These are phyloP conservation scores for Debaryomyces coudertii DNA, from an alignment of 1,139 yeast genomes.

Conservation along the genomic window DNA sequence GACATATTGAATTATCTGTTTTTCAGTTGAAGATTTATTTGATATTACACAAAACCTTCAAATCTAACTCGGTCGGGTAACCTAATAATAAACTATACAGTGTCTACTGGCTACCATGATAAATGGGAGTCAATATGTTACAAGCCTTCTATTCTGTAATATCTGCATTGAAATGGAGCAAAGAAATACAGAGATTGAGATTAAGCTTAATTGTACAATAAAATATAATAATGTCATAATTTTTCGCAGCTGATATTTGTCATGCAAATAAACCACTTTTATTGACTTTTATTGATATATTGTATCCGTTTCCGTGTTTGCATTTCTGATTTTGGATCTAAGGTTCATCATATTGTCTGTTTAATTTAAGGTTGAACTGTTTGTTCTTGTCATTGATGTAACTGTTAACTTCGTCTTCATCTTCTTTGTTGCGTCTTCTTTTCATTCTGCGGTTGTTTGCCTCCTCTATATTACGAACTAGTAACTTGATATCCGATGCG, in stretches of 20 bases:
- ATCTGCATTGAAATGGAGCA: neutral
- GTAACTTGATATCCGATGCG: constrained; percentile 21
- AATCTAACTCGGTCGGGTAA: neutral
- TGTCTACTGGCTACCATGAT: neutral
- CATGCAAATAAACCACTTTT: neutral
- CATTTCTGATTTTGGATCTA: neutral
- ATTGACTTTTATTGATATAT: neutral
- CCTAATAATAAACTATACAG: neutral
- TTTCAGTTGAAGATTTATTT: constrained; percentile 5
- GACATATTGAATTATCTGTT: constrained; percentile 2
- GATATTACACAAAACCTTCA: constrained; percentile 3
- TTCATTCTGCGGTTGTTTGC: constrained; percentile 35
- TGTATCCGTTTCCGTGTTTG: neutral
- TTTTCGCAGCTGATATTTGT: neutral
- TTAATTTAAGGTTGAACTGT: constrained; percentile 74
- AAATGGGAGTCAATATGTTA: too few species aligned
- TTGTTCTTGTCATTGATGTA: constrained; percentile 75
- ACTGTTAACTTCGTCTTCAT: constrained; percentile 38
- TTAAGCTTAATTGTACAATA: too few species aligned
- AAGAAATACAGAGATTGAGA: too few species aligned
- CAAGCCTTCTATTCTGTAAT: too few species aligned
- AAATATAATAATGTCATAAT: neutral
- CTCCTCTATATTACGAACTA: constrained; percentile 43
- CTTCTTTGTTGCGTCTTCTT: constrained; percentile 31
- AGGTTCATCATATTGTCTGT: constrained; percentile 49